phyloP scores from a whole-genome alignment of 768 basidiomycete genomes.

The Lactarius quietus region DNA sequence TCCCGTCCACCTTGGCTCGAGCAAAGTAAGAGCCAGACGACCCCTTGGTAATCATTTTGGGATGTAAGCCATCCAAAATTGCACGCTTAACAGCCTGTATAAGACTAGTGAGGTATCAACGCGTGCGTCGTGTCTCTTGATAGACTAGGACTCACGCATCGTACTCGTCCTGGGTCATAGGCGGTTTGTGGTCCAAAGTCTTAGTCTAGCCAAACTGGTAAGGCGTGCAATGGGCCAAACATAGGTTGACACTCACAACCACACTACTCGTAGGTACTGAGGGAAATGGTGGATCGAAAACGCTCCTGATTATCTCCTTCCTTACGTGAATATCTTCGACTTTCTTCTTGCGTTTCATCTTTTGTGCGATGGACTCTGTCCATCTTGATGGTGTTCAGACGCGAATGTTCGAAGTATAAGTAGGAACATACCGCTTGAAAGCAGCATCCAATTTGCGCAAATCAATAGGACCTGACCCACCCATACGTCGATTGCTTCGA shows the following conservation, averaged over 20 bases:
- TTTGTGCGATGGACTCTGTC: slow-evolving; percentile 85
- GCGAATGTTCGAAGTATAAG: neutral
- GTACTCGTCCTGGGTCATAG: slow-evolving; percentile 72
- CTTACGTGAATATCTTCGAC: slow-evolving; percentile 52
- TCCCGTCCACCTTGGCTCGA: slow-evolving; percentile 72
- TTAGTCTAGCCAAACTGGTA: slow-evolving; percentile 47
- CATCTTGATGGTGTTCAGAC: slow-evolving; percentile 45
- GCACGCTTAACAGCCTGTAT: slow-evolving; percentile 64
- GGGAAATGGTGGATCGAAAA: slow-evolving; percentile 63
- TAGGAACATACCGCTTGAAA: slow-evolving; percentile 63
- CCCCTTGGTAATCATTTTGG: slow-evolving; percentile 88
- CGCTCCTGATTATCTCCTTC: slow-evolving; percentile 75
- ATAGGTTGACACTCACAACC: slow-evolving; percentile 35
- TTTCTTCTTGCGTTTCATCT: slow-evolving; percentile 78
- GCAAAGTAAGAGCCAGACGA: slow-evolving; percentile 92
- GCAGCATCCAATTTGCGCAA: slow-evolving; percentile 75
- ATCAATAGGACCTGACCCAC: slow-evolving; percentile 66
- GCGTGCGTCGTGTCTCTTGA: neutral
- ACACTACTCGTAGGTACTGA: slow-evolving; percentile 35
- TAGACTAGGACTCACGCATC: slow-evolving; percentile 50
- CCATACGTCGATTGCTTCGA: slow-evolving; percentile 33
- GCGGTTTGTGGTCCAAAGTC: slow-evolving; percentile 76
- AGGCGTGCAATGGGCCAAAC: neutral
- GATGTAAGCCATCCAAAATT: slow-evolving; percentile 75
- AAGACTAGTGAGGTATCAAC: slow-evolving; percentile 40